These are phyloP conservation scores for Paecilomyces variotii DNA, from an alignment of 2,329 filamentous ascomycete genomes.

Conservation along the genomic window DNA sequence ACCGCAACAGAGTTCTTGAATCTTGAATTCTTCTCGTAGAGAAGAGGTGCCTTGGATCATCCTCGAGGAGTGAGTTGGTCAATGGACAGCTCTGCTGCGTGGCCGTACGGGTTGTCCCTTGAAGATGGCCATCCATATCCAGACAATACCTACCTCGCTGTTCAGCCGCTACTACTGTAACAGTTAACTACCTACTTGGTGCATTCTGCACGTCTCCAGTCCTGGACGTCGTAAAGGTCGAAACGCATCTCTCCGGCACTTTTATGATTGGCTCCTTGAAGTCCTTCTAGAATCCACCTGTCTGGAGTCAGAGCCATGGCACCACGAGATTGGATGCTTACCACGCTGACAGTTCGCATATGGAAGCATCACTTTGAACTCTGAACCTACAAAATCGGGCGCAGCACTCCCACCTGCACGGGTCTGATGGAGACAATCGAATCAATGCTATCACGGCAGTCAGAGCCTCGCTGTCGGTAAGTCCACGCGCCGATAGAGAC, in stretches of 20 bases:
- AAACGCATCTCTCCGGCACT: neutral
- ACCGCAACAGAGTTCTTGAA: neutral
- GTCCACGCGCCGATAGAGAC: neutral
- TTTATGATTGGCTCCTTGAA: neutral
- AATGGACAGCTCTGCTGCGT: neutral
- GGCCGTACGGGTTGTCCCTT: neutral
- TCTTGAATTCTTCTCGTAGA: neutral
- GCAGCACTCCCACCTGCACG: neutral
- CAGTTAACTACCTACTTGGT: neutral
- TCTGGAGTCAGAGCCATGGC: neutral
- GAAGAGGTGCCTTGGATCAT: neutral
- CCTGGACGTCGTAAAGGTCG: neutral
- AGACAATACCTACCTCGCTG: neutral
- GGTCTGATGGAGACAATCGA: neutral
- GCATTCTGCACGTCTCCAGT: neutral
- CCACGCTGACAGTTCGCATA: conserved; percentile 6
- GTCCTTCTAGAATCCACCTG: neutral
- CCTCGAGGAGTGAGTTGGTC: neutral
- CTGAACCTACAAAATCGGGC: neutral
- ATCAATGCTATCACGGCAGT: neutral
- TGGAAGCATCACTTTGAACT: conserved; percentile 17
- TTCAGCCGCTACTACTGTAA: neutral
- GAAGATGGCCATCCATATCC: neutral
- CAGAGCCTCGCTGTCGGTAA: neutral
- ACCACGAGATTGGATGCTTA: conserved; percentile 9